Evolutionary conservation across 768 basidiomycete genomes (phyloP), one percentile per base, ranked within the genome.

Genomic region (Crassisporium funariophilum): DNA sequence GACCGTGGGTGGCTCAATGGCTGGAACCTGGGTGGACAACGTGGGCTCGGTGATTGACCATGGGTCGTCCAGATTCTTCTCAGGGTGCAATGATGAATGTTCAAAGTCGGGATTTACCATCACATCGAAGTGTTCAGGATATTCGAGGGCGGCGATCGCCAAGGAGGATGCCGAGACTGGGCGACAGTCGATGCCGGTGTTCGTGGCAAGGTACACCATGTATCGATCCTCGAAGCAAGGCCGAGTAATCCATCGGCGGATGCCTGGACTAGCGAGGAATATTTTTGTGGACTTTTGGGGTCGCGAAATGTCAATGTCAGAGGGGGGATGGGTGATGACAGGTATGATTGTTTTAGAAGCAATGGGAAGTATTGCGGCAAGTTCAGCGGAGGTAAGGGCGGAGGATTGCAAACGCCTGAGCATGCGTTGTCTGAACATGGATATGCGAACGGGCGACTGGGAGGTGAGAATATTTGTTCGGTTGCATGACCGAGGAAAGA

Each of bases 201-300:
- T 60, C 17, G 65, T 59, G 3, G 72, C 71, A 10, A 76, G 63
- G 70, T 82, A 86, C 4, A 87, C 69, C 20, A 70, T 65, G 52
- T 78, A 68, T 23, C 87, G 74, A 46, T 91, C 86, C 64, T 91
- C 88, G 61, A 88, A 90, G 59, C 84, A 85, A 19, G 85, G 83
- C 3, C 88, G 83, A 27, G 73, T 70, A 50, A 81, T 73, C 89
- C 89, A 91, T n/a, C 68, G 75, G 34, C 74, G 75, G 36, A 91
- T 69, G 44, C 85, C 83, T 11, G 69, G 68, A 58, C 83, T 84
- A 31, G 65, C 65, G n/a, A 57, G 59, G 27, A 67, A 68, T 31
- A 72, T 57, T 29, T 55, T 58, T n/a, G 60, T 58, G 41, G 61
- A 56, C 35, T 57, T 57, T 34, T 62, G 55, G n/a, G 68, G 70